phyloP scores from a whole-genome alignment of 345 rosid species.

The Populus davidiana region DNA sequence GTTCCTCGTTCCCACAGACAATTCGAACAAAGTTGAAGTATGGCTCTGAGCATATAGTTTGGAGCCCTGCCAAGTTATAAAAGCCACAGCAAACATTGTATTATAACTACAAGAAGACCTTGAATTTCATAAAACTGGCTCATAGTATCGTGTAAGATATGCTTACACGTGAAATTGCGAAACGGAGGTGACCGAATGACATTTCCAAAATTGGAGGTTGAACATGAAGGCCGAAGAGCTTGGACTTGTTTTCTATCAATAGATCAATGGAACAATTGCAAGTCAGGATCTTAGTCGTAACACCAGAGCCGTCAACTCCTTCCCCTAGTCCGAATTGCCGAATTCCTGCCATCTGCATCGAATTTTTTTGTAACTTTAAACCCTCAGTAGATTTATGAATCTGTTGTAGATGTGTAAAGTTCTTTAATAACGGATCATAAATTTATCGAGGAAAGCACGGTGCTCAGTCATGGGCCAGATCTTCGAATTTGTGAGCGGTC shows the following conservation, averaged over 20 bases:
- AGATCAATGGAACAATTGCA: conserved; percentile 60
- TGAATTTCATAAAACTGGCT: not conserved
- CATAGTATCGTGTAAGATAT: not conserved
- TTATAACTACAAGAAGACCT: not conserved
- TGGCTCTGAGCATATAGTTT: conserved; percentile 50
- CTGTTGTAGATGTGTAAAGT: not conserved
- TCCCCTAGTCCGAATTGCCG: conserved; percentile 55
- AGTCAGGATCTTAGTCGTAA: conserved; percentile 63
- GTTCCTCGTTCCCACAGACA: conserved; percentile 56
- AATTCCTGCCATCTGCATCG: conserved; percentile 53
- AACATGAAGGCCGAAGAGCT: conserved; percentile 70
- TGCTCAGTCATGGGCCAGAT: not conserved
- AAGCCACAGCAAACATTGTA: not conserved
- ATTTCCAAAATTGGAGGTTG: conserved; percentile 53
- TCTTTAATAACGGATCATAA: not conserved
- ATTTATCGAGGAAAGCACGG: no score
- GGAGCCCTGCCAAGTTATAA: conserved; percentile 35
- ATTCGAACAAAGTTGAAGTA: conserved; percentile 34
- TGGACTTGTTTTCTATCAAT: conserved; percentile 67
- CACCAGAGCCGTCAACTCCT: conserved; percentile 76
- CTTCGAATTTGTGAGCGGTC: no score
- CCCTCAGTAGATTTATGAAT: not conserved
- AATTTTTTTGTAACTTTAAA: not conserved
- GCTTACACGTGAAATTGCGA: conserved; percentile 58
- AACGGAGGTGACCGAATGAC: conserved; percentile 55